Evolutionary conservation across 805 yeast species (phyloP), one percentile per base, ranked within the genome.

Genomic region (Yarrowia sp.): DNA sequence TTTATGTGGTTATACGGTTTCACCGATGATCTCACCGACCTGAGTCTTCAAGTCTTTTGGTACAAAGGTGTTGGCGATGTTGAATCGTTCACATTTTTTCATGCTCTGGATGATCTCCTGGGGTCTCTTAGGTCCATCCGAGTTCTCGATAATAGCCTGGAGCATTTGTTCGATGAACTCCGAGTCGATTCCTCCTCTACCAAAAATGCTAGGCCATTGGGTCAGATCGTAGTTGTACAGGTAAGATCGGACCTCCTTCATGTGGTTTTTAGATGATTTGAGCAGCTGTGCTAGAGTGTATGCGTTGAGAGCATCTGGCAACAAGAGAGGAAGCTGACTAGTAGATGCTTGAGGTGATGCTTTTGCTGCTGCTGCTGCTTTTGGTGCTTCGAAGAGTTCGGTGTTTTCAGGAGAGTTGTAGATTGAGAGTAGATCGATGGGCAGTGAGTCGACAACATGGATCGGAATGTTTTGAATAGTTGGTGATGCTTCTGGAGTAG

Each of bases 121-220:
- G 7, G 65, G 50, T 22, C 63, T 22, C 13, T 13, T 14, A 0
- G 42, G 13, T 1, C 33, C 38, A 8, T 48, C 15, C 1, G 50
- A 13, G 39, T 58, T 58, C 18, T 51, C 50, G 15, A 66, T 44
- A 8, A 66, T 58, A 8, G 67, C 60, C 17, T 68, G 68, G 17
- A 69, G 57, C 36, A 69, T 41, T 39, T 69, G 66, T 22, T 70
- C 72, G 9, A 69, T 38, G 11, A 68, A 55, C 11, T 70, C 72
- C n/a, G 66, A 57, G 18, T 70, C 70, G 14, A 70, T 63, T 14
- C 72, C 72, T 13, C 68, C 68, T 8, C 65, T 43, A 7, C 65
- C 51, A 28, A 63, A 55, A 11, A 68, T 38, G 11, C 53, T 39
- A 2, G 60, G 41, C 36, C 63, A 64, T 9, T 44, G 53, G 4